phyloP scores from a whole-genome alignment of 176 grass and related monocot genomes.

The Stipa capillata region DNA sequence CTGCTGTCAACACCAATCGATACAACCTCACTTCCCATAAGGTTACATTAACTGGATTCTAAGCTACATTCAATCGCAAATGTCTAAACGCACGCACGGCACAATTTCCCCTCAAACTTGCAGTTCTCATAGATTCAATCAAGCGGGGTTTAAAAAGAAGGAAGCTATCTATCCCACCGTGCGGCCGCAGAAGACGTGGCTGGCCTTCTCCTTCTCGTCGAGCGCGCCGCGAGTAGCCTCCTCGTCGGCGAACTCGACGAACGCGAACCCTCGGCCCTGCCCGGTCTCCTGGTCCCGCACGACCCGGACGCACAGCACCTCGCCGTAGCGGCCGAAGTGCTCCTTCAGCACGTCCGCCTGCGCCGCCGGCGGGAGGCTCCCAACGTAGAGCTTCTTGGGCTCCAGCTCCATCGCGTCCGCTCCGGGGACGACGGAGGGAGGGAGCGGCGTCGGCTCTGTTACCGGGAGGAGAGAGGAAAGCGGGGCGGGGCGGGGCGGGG shows the following conservation, averaged over 20 bases:
- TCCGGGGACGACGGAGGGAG: background rate
- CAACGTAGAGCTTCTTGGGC: slow-evolving; percentile 51
- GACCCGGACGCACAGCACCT: slow-evolving; percentile 33
- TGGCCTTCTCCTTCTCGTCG: slow-evolving; percentile 15
- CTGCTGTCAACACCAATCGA: background rate
- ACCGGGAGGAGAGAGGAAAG: background rate
- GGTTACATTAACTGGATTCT: background rate
- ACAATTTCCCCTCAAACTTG: background rate
- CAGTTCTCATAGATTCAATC: background rate
- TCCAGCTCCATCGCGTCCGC: background rate
- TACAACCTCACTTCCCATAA: background rate
- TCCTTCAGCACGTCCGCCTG: slow-evolving; percentile 12
- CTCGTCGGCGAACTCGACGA: slow-evolving; percentile 60
- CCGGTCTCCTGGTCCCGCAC: slow-evolving; percentile 18
- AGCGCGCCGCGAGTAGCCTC: slow-evolving; percentile 21
- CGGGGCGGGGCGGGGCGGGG: background rate
- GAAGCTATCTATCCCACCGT: slow-evolving; percentile 3
- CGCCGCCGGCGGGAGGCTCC: slow-evolving; percentile 23
- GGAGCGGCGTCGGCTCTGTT: background rate
- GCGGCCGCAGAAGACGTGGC: slow-evolving; percentile 21
- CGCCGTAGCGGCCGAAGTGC: slow-evolving; percentile 50
- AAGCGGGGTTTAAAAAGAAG: background rate
- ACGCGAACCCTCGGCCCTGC: slow-evolving; percentile 42
- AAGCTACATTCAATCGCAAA: background rate
- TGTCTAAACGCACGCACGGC: background rate